Evolutionary conservation across 306 rosid genomes (phyloP).

Genomic region (Medicago ruthenica): DNA sequence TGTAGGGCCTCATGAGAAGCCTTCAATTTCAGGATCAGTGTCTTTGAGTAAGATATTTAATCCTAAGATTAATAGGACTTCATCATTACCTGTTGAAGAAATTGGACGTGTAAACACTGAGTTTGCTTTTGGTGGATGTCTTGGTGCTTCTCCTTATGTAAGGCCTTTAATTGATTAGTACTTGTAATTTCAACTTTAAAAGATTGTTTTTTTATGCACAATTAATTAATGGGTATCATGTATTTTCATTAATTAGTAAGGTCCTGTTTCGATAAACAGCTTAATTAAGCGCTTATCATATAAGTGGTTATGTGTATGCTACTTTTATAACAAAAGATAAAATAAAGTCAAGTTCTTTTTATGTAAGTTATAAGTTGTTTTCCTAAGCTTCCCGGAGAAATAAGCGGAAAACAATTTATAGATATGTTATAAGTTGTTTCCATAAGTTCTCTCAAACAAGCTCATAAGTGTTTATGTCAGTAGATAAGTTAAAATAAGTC

Average conservation of each 20-base stretch:
- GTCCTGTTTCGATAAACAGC: background rate
- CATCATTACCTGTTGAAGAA: conserved; percentile 90
- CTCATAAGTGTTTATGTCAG: background rate
- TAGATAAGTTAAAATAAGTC: background rate
- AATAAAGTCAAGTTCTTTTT: background rate
- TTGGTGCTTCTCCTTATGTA: conserved; percentile 64
- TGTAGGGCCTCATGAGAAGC: conserved; percentile 61
- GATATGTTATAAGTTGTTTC: background rate
- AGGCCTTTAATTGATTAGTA: conserved; percentile 40
- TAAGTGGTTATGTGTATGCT: background rate
- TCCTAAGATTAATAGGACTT: conserved; percentile 75
- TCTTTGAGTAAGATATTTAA: conserved; percentile 77
- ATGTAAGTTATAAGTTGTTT: background rate
- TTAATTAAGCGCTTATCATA: background rate
- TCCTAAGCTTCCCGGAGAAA: background rate
- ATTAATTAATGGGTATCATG: background rate
- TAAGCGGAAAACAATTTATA: background rate
- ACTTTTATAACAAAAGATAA: background rate
- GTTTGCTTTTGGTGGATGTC: conserved; percentile 60
- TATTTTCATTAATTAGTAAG: background rate
- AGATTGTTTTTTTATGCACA: background rate
- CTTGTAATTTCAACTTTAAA: background rate
- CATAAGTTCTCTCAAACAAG: background rate
- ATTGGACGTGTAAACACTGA: conserved; percentile 59
- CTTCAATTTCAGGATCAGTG: conserved; percentile 70